These are phyloP conservation scores for Canavalia gladiata DNA, from an alignment of 306 rosid species.

Conservation along the genomic window DNA sequence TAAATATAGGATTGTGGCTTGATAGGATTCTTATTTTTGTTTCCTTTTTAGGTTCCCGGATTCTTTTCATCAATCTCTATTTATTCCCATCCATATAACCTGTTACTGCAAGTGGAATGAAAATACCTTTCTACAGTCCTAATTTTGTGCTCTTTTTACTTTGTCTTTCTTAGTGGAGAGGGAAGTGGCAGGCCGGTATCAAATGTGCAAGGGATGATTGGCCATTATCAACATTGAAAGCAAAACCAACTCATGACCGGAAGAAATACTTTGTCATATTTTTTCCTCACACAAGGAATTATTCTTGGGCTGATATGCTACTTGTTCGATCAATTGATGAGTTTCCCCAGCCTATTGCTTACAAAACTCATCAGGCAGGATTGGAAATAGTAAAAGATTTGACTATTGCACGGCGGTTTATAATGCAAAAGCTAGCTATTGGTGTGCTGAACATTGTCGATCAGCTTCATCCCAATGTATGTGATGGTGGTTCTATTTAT, in stretches of 20 bases:
- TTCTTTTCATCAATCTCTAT: too few species aligned
- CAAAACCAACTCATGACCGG: slow-evolving; percentile 79
- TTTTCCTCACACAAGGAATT: slow-evolving; percentile 74
- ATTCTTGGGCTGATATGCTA: slow-evolving; percentile 86
- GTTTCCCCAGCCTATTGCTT: slow-evolving; percentile 77
- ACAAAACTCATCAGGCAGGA: slow-evolving; percentile 73
- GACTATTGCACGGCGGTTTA: slow-evolving; percentile 70
- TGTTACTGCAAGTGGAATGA: too few species aligned
- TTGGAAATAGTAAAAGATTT: slow-evolving; percentile 77
- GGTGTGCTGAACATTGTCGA: slow-evolving; percentile 79
- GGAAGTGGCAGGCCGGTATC: slow-evolving; percentile 90
- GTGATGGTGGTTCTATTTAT: slow-evolving; percentile 48
- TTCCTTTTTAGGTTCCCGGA: too few species aligned
- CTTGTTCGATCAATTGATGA: slow-evolving; percentile 73
- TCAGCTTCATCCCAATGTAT: slow-evolving; percentile 81
- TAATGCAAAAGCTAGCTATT: slow-evolving; percentile 77
- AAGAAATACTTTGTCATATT: slow-evolving; percentile 77
- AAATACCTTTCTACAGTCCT: not conserved
- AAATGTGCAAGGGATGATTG: slow-evolving; percentile 87
- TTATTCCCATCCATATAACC: too few species aligned
- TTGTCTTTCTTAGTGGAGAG: slow-evolving; percentile 74
- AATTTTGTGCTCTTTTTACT: slow-evolving; percentile 38
- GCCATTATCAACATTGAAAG: slow-evolving; percentile 82
- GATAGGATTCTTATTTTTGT: too few species aligned
- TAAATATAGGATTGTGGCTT: too few species aligned